Conservation (phyloP, 208 protist species). For the Acanthamoeba castellanii region DNA sequence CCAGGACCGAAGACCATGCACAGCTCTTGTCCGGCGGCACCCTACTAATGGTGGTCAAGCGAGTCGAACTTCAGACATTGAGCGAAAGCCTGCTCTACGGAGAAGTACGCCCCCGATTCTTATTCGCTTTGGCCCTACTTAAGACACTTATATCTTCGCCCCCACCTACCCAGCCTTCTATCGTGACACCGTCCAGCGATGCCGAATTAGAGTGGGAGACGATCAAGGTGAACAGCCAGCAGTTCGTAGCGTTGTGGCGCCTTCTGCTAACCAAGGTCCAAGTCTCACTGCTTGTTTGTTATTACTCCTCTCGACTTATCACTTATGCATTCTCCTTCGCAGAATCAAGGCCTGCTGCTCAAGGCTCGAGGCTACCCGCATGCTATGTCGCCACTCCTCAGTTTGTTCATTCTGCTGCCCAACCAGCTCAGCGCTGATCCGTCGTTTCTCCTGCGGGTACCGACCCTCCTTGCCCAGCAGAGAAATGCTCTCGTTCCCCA, state of each 20-base stretch:
- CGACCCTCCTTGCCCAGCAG: not conserved
- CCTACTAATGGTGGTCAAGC: not conserved
- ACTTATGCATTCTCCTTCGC: not conserved
- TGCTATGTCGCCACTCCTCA: not conserved
- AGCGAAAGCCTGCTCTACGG: slow-evolving; percentile 19
- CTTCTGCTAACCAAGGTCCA: not conserved
- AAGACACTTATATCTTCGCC: not conserved
- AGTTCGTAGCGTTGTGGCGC: slow-evolving; percentile 1
- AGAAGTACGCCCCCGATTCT: not conserved
- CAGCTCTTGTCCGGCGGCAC: not conserved
- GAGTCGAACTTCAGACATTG: not conserved
- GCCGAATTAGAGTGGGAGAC: not conserved
- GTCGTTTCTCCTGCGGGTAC: not conserved
- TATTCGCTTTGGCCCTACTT: not conserved
- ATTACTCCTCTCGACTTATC: not conserved
- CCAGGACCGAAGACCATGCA: not conserved
- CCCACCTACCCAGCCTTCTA: not conserved
- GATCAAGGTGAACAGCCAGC: not conserved
- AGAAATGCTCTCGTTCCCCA: not conserved
- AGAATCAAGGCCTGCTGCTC: not conserved
- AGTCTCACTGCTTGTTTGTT: not conserved
- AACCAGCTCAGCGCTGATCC: not conserved
- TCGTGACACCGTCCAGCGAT: not conserved
- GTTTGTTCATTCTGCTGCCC: not conserved
- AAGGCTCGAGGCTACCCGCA: no score